Evolutionary conservation across 2,329 filamentous ascomycete species (phyloP), one percentile per base, ranked within the genome.

Genomic region (Sporothrix brasiliensis): DNA sequence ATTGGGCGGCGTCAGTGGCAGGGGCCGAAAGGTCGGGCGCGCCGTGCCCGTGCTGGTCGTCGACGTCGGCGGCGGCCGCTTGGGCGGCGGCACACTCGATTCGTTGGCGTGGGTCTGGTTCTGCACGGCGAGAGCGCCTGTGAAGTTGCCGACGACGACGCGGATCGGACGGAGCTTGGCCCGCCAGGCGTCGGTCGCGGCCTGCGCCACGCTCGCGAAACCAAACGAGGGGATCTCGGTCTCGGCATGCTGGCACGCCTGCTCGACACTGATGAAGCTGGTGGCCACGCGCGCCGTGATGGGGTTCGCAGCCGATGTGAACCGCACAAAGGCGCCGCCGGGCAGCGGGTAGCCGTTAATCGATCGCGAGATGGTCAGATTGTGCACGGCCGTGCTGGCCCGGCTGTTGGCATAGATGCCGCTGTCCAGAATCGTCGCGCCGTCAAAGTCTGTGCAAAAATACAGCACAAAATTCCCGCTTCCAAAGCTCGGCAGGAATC

Each of bases 241-340:
- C 77, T 92, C 88, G 0, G 88, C 91, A 75, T 90, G 91, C 7
- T 82, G 76, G 75, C 91, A 94, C 0, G 91, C 91, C 77, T 89
- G 86, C 0, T 85, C 82, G 2, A 81, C 79, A 76, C 87, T 90
- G 74, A 92, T 88, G 77, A 92, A 91, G 73, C 90, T 92, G 9
- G 91, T 80, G 0, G 90, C 90, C 6, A 91, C 88, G 44, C 91
- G 85, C 13, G 85, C 89, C 9, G 86, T 77, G n/a, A 93, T 84
- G 1, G 85, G 84, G 2, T 81, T 80, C 54, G 83, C 78, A 0
- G 76, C 77, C 0, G 83, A 80, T 19, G 85, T 77, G 75, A 92
- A 92, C 56, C 87, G 83, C 27, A 87, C 83, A 79, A 89, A 92
- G 0, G 86, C 89, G 5, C 90, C 90, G 0, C 84, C 87, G 0